These are phyloP conservation scores for Apiotrichum domesticum DNA, from an alignment of 1,284 basidiomycete genomes.

Conservation along the genomic window DNA sequence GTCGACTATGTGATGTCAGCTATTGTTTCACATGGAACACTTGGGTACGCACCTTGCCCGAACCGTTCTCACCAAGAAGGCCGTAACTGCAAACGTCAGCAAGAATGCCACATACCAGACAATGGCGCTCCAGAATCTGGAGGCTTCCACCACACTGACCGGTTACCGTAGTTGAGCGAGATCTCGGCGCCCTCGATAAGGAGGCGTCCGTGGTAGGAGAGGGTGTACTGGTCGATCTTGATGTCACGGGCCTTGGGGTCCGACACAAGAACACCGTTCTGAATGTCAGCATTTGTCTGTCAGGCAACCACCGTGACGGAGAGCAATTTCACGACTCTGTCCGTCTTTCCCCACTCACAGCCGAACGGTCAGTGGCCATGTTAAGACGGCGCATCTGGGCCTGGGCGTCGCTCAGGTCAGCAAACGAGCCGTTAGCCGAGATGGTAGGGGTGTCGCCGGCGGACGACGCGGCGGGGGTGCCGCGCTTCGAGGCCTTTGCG, in stretches of 20 bases:
- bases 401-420: constrained; percentile 50
- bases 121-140: neutral
- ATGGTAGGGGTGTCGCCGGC: constrained; percentile 63
- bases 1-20: constrained; percentile 44
- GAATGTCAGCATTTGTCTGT: neutral
- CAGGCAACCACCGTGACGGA: neutral
- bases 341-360: constrained; percentile 23
- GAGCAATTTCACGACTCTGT: too few species aligned
- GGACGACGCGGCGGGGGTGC: constrained; percentile 59
- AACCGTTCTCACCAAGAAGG: constrained; percentile 93
- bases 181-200: constrained; percentile 85
- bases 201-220: constrained; percentile 94
- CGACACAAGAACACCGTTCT: constrained; percentile 81
- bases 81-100: constrained; percentile 56
- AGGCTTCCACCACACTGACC: constrained; percentile 48
- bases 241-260: constrained; percentile 90
- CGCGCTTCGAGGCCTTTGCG: constrained; percentile 55
- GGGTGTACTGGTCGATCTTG: constrained; percentile 92
- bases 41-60: constrained; percentile 59
- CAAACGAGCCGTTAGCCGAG: constrained; percentile 65
- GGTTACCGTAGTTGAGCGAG: constrained; percentile 92
- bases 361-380: constrained; percentile 77
- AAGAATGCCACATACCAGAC: too few species aligned
- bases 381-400: constrained; percentile 76
- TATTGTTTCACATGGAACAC: too few species aligned